Evolutionary conservation across 768 basidiomycete genomes (phyloP).

Genomic region (Holtermannia corniformis): DNA sequence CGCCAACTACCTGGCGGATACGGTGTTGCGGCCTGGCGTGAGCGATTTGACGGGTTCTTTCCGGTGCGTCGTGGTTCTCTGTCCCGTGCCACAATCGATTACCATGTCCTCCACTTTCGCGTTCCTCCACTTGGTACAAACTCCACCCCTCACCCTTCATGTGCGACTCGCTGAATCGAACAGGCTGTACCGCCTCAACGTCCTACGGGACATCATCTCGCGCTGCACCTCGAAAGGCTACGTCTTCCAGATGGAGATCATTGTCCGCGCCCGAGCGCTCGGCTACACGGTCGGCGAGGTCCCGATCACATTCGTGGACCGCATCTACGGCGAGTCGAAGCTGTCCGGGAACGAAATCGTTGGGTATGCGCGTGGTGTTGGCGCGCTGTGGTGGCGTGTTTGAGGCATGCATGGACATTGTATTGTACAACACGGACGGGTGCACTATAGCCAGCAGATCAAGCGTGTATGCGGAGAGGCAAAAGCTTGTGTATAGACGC

Average conservation of each 20-base stretch:
- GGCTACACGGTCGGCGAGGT: constrained; percentile 83
- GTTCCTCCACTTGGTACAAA: neutral
- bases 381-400: constrained; percentile 64
- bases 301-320: constrained; percentile 89
- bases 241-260: constrained; percentile 98
- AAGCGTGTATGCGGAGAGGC: too few relatives aligned
- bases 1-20: constrained; percentile 82
- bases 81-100: neutral
- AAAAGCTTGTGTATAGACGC: too few relatives aligned
- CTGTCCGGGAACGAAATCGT: constrained; percentile 80
- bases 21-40: constrained; percentile 72
- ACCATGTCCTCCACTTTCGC: too few relatives aligned
- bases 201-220: constrained; percentile 72
- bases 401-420: constrained; percentile 34
- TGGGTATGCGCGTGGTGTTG: constrained; percentile 75
- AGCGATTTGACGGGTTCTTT: constrained; percentile 88
- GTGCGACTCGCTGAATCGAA: neutral
- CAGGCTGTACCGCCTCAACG: constrained; percentile 67
- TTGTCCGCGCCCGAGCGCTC: constrained; percentile 73
- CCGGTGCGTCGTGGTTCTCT: constrained; percentile 49
- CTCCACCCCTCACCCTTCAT: neutral
- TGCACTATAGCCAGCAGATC: too few relatives aligned
- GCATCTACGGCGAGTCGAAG: constrained; percentile 89
- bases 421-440: neutral
- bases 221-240: constrained; percentile 80